Base-by-base conservation (phyloP, 2,329 filamentous ascomycete genomes). In the Fusarium nurragi region DNA sequence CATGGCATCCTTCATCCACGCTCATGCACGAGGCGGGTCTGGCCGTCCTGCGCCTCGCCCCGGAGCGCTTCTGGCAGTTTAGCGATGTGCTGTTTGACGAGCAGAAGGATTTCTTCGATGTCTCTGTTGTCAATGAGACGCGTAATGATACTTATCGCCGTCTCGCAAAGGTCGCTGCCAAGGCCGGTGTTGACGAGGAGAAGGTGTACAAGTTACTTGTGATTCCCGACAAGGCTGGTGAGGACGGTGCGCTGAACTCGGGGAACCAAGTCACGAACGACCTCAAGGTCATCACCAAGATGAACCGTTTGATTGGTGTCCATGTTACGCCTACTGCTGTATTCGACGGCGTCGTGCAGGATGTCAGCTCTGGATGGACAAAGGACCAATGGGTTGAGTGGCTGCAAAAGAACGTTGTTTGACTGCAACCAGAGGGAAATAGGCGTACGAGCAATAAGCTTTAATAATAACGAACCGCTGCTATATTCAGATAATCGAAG, bases 261-360 rank as follows among this genome's bases (percentile, higher is more conserved):
- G 94, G 94, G 0, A 97, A 98, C 75, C 81, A 82, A 54, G 90
- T 96, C 48, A 97, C 94, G 22, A 85, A 90, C 74, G 93, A 97
- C 76, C 77, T 97, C 53, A 97, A 97, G 83, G 78, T 92, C 45
- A 80, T 94, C 71, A 87, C 94, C 62, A 96, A 94, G 84, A 89
- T 89, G 76, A 86, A 92, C 71, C 83, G 94, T 39, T 78, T 95
- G 68, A 85, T 91, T 10, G 91, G 94, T 13, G 87, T 97, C 39
- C 94, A 98, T 80, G 92, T 97, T 37, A 94, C 92, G 38, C 94
- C 94, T 3, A 97, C 94, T 0, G 93, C 94, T 19, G 83, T 97
- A 46, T 94, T 96, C 76, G 88, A 98, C 77, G 93, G 94, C 0
- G 86, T 96, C 22, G 89, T 96, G 46, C 91, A 91, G 73, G 87